Evolutionary conservation across 1,284 basidiomycete genomes (phyloP), one percentile per base, ranked within the genome.

Genomic region (Cryptococcus sp.): DNA sequence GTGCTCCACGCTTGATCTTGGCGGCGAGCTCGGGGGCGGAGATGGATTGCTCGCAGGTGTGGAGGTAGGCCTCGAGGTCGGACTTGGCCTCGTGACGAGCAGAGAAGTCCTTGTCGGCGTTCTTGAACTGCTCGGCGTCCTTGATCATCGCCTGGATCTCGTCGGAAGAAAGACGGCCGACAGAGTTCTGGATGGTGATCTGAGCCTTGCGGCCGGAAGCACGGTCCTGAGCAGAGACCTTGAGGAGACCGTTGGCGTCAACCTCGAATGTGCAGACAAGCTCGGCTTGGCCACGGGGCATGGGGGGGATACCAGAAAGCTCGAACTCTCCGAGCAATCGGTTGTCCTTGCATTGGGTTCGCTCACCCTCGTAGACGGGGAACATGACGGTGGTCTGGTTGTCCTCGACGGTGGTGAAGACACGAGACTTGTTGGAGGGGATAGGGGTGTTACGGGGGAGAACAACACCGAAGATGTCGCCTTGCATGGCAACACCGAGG

Each of bases 141-240:
- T 93, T 92, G 84, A 96, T 93, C 94, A 97, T 97, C 81, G 94
- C 90, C 73, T 93, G 91, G 68, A 96, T 97, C 85, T 97, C 93
- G 67, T 87, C 89, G 50, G 88, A 86, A 47, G 93, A 95, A 69
- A 97, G 86, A 82, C 93, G 92, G 68, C 93, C 93, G 75, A 95
- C 93, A 59, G 93, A 95, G 86, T 75, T 80, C 89, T 90, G 91
- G 74, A 78, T 81, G 52, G 80, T 78, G 82, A 96, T 96, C 72
- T 92, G 92, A 60, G 93, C 93, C 82, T 93, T 93, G 80, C 92
- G 91, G 78, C 93, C 93, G 46, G 93, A 95, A 55, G 93, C 91
- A 80, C 90, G 89, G 81, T 97, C 93, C 82, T 87, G 86, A 59
- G 93, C 93, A 55, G 93, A 93, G 62, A 97, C 93, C 84, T 95